Evolutionary conservation across 2,329 filamentous ascomycete species (phyloP), one percentile per base, ranked within the genome.

Genomic region (Trichoderma sp.): DNA sequence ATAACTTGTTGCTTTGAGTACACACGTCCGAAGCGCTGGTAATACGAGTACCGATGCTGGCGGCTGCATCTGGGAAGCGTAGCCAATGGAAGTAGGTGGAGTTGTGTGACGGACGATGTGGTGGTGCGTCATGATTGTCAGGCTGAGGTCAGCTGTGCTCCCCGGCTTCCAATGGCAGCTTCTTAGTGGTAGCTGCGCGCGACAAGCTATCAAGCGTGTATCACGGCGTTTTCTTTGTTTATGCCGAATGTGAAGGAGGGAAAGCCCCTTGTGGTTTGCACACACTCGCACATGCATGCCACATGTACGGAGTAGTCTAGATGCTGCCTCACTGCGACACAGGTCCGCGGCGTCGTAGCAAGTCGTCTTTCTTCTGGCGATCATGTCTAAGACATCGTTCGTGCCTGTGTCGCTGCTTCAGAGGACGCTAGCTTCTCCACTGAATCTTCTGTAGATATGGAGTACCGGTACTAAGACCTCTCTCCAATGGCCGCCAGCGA

Each of bases 401-500:
- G 63, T 36, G 17, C 57, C 30, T 34, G 43, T 68, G 39, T 58
- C 36, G 50, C 34, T 65, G 23, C n/a, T 50, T 47, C 12, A 17
- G n/a, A 62, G 7, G n/a, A 50, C 55, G 66, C 66, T 32, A 43
- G 55, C 23, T 59, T 70, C 26, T 20, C 66, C 66, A 47, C 57
- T 26, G 39, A 53, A 23, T 17, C 39, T 26, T 58, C 55, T 68
- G 62, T 53, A 34, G 62, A 23, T 30, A 39, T 32, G 58, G 57
- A 63, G 61, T 55, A 65, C 30, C 17, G 32, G 57, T 59, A 59
- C 57, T 13, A 13, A 32, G 17, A 11, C 5, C 34, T 36, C n/a
- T 71, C 64, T 71, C 64, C 70, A 68, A 71, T 68, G 58, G 64
- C 39, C 50, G 70, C 47, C 28, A 28, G 58, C 47, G 58, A 71